Base-by-base conservation (phyloP, 208 protist genomes). In the Crithidia thermophila region DNA sequence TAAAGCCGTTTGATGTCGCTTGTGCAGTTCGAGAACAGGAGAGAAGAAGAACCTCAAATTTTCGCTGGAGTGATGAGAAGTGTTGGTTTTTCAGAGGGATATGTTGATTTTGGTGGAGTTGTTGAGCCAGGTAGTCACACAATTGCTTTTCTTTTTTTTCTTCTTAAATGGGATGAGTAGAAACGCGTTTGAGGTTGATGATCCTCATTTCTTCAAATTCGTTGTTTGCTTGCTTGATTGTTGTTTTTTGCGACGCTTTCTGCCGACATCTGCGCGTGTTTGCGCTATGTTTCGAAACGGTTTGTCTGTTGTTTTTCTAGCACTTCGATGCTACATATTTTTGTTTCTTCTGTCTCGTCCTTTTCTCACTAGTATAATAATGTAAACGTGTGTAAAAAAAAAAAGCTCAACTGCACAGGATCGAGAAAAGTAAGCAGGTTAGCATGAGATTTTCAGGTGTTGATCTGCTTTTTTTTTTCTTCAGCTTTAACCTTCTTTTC, bases 181-280 rank as follows among this genome's bases (percentile, higher is more conserved):
- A 31, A n/a, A n/a, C n/a, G n/a, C n/a, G n/a, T n/a, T n/a, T n/a
- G n/a, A n/a, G n/a, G n/a, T n/a, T n/a, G n/a, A n/a, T n/a, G n/a
- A n/a, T n/a, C n/a, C n/a, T n/a, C n/a, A n/a, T n/a, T n/a, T 53
- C 28, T 53, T 63, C 34, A 33, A 61, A 43, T 56, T 43, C 39
- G 13, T 16, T 43, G 13, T 43, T 43, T 43, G 10, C 13, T 18
- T 20, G 7, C n/a, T 20, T 7, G 8, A 21, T 53, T 30, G 20
- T 34, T 53, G 47, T 53, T 53, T 34, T 10, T 53, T 31, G 10
- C 7, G 28, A 28, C 28, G 39, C 10, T 43, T 43, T 16, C 39
- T 43, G n/a, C n/a, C n/a, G n/a, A n/a, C n/a, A n/a, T n/a, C 39
- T 43, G 10, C 39, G 10, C 16, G 39, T 43, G 16, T 10, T 43